Base-by-base conservation (phyloP, 176 grass and related monocot genomes). In the Dendrocalamus sinicus region DNA sequence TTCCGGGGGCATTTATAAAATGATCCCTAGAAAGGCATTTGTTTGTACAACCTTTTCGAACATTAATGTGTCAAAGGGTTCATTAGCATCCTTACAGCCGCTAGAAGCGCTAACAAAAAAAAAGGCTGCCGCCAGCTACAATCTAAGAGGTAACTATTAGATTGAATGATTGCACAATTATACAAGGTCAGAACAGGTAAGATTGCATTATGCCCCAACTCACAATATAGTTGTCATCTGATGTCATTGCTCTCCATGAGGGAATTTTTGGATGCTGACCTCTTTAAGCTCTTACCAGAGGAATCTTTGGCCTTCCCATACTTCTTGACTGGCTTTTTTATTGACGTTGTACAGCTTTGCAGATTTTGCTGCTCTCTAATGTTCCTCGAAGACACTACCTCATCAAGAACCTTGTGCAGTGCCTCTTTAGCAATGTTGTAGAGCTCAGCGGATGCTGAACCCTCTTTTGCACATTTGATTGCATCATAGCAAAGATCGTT, bases 351-450 rank as follows among this genome's bases (percentile, higher is more conserved):
- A 54, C 60, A 81, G 54, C 74, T 87, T 70, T 93, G 93, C 9
- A 69, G n/a, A 72, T 40, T 80, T 72, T 92, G 69, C 45, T 88
- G 80, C 12, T 78, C 83, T 75, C 75, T 78, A 32, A 79, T 87
- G 84, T 91, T 88, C 72, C 90, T 92, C 15, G 75, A 83, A 63
- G 78, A 91, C 7, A 94, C 74, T 53, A 99, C 79, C 52, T 90
- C 93, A 84, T 94, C 72, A 77, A 91, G 44, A 86, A 86, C 92
- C 41, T 81, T 99, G 73, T 79, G 79, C 65, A 99, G 76, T 84
- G 90, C 90, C 60, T 88, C 92, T 91, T 99, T 99, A 84, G 96
- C 96, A 84, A 94, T 70, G 47, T 85, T 91, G 83, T 92, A 96
- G 67, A 89, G 76, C 43, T 92, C 96, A 8, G 85, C 61, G 2